Percentiles rank a stretch among this genome's conserved stretches.
phyloP scores from a whole-genome alignment of 1,284 basidiomycete genomes.

The Bondarzewia mesenterica region DNA sequence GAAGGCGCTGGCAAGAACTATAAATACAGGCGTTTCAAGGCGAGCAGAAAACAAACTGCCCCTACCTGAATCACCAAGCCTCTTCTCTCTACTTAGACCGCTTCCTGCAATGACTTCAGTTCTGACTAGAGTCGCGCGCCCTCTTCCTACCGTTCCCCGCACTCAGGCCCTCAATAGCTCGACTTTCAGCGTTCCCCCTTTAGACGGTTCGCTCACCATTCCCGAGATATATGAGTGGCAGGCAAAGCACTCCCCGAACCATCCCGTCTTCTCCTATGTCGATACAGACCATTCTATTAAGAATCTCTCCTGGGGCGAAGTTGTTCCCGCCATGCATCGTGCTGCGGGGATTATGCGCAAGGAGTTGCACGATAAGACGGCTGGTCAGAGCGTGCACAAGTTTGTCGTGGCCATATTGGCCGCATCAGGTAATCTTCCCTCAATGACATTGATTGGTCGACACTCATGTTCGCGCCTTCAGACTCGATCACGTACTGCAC shows the following conservation, averaged over 20 bases:
- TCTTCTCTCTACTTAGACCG: too few species aligned
- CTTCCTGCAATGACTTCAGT: not conserved
- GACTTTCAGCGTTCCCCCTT: conserved; percentile 1
- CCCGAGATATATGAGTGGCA: conserved; percentile 22
- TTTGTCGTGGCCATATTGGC: conserved; percentile 12
- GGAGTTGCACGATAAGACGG: not conserved
- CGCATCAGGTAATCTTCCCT: conserved; percentile 7
- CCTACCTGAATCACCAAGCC: too few species aligned
- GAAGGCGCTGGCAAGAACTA: too few species aligned
- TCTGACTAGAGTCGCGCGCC: not conserved
- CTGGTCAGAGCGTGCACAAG: not conserved
- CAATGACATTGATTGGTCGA: not conserved
- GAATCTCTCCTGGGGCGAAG: conserved; percentile 18
- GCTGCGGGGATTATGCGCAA: conserved; percentile 14
- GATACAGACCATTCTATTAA: conserved; percentile 3
- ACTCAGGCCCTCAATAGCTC: conserved; percentile 1
- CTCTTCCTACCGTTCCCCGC: not conserved
- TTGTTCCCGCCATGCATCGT: conserved; percentile 16
- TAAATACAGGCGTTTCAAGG: too few species aligned
- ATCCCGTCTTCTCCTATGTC: conserved; percentile 18
- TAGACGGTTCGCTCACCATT: conserved; percentile 2
- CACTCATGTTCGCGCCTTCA: not conserved
- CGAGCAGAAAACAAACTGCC: too few species aligned
- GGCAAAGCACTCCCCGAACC: conserved; percentile 12
- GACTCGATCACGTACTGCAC: conserved; percentile 16